Conservation (phyloP, 1,284 basidiomycete genomes). For the Rhodotorula sp. region DNA sequence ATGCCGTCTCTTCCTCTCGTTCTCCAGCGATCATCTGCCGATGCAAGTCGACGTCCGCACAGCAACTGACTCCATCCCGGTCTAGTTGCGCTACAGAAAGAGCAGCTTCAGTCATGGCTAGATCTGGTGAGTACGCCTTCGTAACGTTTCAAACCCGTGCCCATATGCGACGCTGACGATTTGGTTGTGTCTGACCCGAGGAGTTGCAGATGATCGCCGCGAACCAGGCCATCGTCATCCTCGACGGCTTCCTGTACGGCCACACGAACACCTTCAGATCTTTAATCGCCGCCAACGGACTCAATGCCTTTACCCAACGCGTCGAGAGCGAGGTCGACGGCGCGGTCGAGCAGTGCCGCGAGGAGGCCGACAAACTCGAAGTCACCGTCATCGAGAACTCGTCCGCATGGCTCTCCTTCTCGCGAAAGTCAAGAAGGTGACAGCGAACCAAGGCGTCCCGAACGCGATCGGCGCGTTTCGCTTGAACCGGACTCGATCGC, state of each 20-base stretch:
- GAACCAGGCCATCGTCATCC: constrained; percentile 75
- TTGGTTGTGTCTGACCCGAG: no score
- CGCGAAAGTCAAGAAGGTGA: constrained; percentile 81
- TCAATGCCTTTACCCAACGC: constrained; percentile 78
- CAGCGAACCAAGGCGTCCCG: constrained; percentile 82
- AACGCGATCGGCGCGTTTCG: constrained; percentile 97
- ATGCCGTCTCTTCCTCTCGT: no score
- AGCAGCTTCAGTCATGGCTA: no score
- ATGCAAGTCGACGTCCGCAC: no score
- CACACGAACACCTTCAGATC: constrained; percentile 82
- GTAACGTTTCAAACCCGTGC: no score
- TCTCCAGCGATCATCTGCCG: no score
- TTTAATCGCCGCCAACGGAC: constrained; percentile 80
- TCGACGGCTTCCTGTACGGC: constrained; percentile 89
- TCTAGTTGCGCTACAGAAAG: no score
- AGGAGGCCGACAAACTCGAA: constrained; percentile 48
- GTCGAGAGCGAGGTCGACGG: constrained; percentile 77
- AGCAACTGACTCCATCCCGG: no score
- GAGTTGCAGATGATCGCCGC: constrained; percentile 61
- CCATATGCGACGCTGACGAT: no score
- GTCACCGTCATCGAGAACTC: constrained; percentile 46
- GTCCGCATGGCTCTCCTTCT: constrained; percentile 51
- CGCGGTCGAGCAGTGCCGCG: constrained; percentile 61
- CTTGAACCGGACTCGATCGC: constrained; percentile 85
- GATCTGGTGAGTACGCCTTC: no score